phyloP scores from a whole-genome alignment of 108 stramenopile species.

The Nannochloropsis oceanica region DNA sequence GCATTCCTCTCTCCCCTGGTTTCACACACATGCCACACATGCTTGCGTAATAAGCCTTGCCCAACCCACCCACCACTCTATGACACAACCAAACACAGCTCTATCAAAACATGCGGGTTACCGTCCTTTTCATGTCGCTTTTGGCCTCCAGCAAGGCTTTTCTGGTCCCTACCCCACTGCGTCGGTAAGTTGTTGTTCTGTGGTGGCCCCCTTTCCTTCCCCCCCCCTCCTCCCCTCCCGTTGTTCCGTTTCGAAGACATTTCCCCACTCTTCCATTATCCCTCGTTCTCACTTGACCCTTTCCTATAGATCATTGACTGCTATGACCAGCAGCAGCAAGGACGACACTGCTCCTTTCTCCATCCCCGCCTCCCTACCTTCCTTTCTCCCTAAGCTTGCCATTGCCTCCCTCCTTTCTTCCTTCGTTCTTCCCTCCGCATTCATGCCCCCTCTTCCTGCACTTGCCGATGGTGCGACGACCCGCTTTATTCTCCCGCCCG shows the following conservation, averaged over 20 bases:
- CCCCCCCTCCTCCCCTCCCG: not conserved
- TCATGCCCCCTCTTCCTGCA: not conserved
- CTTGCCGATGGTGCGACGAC: not conserved
- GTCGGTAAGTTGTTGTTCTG: not conserved
- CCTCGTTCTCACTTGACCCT: not conserved
- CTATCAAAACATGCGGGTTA: too few relatives aligned
- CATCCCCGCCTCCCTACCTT: not conserved
- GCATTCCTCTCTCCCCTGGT: too few relatives aligned
- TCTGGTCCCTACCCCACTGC: too few relatives aligned
- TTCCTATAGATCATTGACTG: too few relatives aligned
- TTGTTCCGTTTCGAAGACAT: not conserved
- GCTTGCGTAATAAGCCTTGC: too few relatives aligned
- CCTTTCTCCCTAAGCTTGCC: not conserved
- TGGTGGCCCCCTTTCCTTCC: not conserved
- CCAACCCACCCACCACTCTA: too few relatives aligned
- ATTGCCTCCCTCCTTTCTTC: not conserved
- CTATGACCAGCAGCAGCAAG: too few relatives aligned
- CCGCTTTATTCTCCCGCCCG: not conserved
- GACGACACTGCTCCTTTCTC: not conserved
- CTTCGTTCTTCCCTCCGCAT: not conserved
- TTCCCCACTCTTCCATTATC: not conserved
- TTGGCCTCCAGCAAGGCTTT: too few relatives aligned
- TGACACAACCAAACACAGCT: too few relatives aligned
- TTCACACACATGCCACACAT: too few relatives aligned
- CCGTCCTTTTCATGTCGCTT: too few relatives aligned